phyloP scores from a whole-genome alignment of 345 rosid species.

The Schrenkiella parvula region DNA sequence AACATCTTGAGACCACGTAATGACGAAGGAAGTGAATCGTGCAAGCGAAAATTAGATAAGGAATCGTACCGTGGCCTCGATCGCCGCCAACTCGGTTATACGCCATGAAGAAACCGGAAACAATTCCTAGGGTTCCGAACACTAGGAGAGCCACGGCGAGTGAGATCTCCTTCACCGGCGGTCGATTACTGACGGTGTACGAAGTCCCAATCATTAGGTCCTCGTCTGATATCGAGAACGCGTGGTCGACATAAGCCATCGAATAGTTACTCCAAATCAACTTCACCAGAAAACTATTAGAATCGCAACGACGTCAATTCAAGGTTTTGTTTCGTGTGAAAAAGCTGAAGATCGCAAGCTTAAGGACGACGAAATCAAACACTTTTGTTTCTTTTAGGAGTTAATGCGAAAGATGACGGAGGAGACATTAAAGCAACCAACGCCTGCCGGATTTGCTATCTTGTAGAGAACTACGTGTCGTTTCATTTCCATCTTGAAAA shows the following conservation, averaged over 20 bases:
- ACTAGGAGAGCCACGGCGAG: constrained; percentile 88
- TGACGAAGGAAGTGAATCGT: neutral
- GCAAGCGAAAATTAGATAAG: constrained; percentile 6
- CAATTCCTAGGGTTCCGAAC: constrained; percentile 70
- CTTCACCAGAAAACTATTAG: constrained; percentile 15
- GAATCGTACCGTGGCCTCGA: constrained; percentile 65
- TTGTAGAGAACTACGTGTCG: neutral
- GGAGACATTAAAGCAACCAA: constrained; percentile 1
- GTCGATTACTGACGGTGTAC: constrained; percentile 63
- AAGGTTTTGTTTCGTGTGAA: neutral
- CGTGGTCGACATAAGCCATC: constrained; percentile 99
- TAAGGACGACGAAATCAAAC: constrained; percentile 23
- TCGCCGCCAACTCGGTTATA: constrained; percentile 82
- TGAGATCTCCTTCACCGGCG: constrained; percentile 93
- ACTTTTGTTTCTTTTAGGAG: neutral
- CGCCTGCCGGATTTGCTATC: neutral
- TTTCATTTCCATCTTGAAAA: neutral
- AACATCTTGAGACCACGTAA: neutral
- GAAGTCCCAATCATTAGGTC: constrained; percentile 79
- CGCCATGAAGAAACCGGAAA: constrained; percentile 70
- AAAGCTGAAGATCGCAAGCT: constrained; percentile 17
- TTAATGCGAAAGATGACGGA: constrained; percentile 13
- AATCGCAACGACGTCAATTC: neutral
- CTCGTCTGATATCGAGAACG: constrained; percentile 95
- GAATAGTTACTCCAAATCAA: neutral